A percentile compares a stretch with the other conserved stretches of the same genome.
phyloP scores from a whole-genome alignment of 148 eudicot species.

The Gaultheria prostrata region DNA sequence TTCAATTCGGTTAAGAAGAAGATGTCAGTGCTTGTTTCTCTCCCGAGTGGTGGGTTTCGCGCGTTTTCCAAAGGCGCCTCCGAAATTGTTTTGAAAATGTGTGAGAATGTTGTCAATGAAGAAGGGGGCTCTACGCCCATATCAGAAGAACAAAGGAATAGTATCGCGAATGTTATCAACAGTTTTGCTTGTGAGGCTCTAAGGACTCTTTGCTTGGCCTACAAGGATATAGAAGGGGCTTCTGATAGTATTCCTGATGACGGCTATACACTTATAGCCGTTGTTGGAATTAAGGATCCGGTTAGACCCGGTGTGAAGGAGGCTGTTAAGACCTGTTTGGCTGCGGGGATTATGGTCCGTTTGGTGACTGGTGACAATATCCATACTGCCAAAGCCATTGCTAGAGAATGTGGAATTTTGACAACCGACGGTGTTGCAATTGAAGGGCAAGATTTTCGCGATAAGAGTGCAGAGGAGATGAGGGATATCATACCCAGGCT shows the following conservation, averaged over 20 bases:
- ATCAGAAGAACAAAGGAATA: conserved; percentile 44
- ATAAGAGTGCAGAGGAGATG: conserved; percentile 52
- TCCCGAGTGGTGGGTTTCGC: conserved; percentile 42
- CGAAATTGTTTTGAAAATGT: conserved; percentile 58
- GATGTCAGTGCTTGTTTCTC: conserved; percentile 64
- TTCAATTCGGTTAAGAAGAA: conserved; percentile 73
- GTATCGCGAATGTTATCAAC: conserved; percentile 44
- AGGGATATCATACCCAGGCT: conserved; percentile 61
- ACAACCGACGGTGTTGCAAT: conserved; percentile 67
- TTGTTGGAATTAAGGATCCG: conserved; percentile 88
- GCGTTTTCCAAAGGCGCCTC: conserved; percentile 85
- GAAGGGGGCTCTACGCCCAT: conserved; percentile 45
- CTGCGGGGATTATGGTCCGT: conserved; percentile 68
- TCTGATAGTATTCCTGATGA: conserved; percentile 52
- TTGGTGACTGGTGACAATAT: conserved; percentile 94
- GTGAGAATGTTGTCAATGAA: conserved; percentile 53
- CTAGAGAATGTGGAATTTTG: conserved; percentile 84
- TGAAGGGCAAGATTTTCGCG: conserved; percentile 65
- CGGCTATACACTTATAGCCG: conserved; percentile 49
- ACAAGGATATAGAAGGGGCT: conserved; percentile 38
- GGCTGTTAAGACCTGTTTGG: conserved; percentile 73
- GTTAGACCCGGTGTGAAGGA: conserved; percentile 81
- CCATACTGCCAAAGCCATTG: conserved; percentile 86
- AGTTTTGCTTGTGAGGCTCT: conserved; percentile 68
- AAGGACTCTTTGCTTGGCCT: conserved; percentile 76